These are phyloP conservation scores for Umbelopsis sp. DNA, from an alignment of 192 early-diverging fungal genomes.

Conservation along the genomic window DNA sequence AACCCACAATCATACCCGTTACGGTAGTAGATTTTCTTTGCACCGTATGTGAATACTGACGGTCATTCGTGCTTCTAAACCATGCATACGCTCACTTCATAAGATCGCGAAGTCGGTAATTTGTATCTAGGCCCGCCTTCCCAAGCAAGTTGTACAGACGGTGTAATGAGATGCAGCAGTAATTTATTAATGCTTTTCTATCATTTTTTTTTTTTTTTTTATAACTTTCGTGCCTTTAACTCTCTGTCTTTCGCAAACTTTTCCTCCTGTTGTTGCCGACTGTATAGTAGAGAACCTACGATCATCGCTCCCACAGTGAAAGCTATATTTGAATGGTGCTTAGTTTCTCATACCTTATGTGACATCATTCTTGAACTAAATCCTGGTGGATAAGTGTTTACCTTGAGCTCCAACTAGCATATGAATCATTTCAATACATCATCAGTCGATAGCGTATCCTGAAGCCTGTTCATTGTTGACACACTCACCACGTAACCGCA, in stretches of 20 bases:
- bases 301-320: constrained; percentile 10
- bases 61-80: no score
- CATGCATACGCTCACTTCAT: no score
- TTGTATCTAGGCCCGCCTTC: not conserved
- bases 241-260: constrained; percentile 13
- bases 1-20: no score
- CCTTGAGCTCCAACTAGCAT: constrained; percentile 6
- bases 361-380: no score
- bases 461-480: not conserved
- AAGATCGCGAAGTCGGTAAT: no score
- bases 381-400: not conserved
- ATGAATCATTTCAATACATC: not conserved
- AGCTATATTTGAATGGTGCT: not conserved
- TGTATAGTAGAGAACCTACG: not conserved
- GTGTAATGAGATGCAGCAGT: not conserved
- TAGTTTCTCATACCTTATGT: no score
- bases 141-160: not conserved
- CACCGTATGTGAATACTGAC: no score
- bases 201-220: not conserved
- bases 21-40: no score
- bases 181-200: not conserved
- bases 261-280: constrained; percentile 12
- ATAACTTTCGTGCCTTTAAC: not conserved
- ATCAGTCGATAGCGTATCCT: no score
- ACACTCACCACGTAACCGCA: constrained; percentile 36